Percentiles rank a stretch among this genome's conserved stretches.
phyloP scores from a whole-genome alignment of 2,329 filamentous ascomycete species.

The Neofusicoccum laricinum region DNA sequence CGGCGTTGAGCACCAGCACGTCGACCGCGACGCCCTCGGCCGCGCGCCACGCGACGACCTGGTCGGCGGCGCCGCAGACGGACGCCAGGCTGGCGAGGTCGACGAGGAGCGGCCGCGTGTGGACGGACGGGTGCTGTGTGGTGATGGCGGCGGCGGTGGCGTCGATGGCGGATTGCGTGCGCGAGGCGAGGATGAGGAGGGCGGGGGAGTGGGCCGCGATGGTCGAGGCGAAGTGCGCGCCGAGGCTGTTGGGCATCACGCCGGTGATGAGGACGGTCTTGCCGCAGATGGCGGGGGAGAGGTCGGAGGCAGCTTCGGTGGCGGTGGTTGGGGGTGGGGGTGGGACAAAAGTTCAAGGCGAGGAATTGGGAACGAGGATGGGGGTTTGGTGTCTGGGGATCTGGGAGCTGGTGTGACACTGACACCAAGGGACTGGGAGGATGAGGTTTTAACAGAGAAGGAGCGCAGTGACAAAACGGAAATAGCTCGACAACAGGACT shows the following conservation, averaged over 20 bases:
- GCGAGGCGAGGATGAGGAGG: conserved; percentile 37
- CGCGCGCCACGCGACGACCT: conserved; percentile 20
- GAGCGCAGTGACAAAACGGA: not conserved
- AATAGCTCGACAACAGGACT: not conserved
- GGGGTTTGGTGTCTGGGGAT: no score
- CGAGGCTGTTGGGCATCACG: conserved; percentile 28
- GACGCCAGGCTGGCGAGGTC: conserved; percentile 37
- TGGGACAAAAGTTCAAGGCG: no score
- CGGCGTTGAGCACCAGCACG: conserved; percentile 42
- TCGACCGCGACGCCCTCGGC: conserved; percentile 35
- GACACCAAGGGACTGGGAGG: no score
- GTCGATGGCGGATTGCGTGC: conserved; percentile 38
- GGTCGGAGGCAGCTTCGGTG: conserved; percentile 12
- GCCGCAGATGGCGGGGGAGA: not conserved
- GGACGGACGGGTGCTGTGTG: conserved; percentile 31
- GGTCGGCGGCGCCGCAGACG: conserved; percentile 32
- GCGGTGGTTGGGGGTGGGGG: conserved; percentile 19
- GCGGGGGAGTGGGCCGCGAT: conserved; percentile 28
- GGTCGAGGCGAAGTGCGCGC: conserved; percentile 27
- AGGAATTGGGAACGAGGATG: no score
- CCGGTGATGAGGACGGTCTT: conserved; percentile 23
- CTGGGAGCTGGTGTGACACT: no score
- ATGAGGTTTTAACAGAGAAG: no score
- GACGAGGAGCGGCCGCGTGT: conserved; percentile 30
- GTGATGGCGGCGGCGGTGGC: conserved; percentile 35